Percentiles rank a stretch among this genome's conserved stretches.
These are phyloP conservation scores for Crithidia acanthocephali DNA, from an alignment of 208 protist species.

Conservation along the genomic window DNA sequence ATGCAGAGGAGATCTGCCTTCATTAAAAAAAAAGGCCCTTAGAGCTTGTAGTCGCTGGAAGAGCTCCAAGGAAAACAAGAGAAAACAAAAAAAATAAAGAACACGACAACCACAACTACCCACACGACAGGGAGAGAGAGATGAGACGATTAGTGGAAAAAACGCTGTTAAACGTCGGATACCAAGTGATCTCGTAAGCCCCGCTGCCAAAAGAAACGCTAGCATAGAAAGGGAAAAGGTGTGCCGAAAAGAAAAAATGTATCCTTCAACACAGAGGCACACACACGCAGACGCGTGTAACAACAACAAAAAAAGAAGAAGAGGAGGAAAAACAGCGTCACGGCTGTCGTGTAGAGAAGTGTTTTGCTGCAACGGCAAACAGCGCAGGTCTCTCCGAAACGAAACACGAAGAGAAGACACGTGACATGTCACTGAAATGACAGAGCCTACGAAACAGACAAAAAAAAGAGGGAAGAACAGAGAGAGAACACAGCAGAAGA, in stretches of 20 bases:
- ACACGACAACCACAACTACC: too few relatives aligned
- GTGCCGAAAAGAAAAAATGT: too few relatives aligned
- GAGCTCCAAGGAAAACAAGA: not conserved
- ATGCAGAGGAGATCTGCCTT: not conserved
- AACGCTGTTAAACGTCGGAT: too few relatives aligned
- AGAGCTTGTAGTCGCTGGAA: not conserved
- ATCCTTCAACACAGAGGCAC: too few relatives aligned
- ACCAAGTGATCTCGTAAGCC: too few relatives aligned
- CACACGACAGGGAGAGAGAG: too few relatives aligned
- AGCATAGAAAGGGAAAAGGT: too few relatives aligned
- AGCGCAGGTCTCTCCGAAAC: not conserved
- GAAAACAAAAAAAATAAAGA: not conserved
- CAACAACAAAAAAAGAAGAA: conserved; percentile 11
- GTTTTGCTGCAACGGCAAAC: not conserved
- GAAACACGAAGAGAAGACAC: not conserved
- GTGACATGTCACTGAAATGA: not conserved
- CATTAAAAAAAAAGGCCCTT: not conserved
- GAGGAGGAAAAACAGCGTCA: not conserved
- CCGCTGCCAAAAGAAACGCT: too few relatives aligned
- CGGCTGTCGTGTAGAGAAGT: not conserved
- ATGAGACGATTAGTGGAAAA: too few relatives aligned
- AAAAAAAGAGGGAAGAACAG: not conserved
- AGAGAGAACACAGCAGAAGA: not conserved
- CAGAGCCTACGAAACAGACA: not conserved
- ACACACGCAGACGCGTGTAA: too few relatives aligned